Conservation (phyloP, 257 asterid species). For the Forsythia viridissima region DNA sequence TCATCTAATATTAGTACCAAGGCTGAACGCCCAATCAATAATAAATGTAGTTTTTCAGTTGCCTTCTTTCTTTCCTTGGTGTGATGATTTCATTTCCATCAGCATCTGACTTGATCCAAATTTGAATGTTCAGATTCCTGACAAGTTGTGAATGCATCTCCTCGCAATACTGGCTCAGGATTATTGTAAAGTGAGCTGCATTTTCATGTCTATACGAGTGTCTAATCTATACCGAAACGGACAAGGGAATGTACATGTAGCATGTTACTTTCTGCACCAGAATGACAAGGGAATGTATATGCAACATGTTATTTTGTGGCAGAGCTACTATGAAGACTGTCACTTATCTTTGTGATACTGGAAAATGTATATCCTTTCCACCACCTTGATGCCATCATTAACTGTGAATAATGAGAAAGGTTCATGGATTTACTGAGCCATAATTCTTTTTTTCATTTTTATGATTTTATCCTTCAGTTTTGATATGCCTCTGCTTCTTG, state of each 20-base stretch:
- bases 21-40: background rate
- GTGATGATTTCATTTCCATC: background rate
- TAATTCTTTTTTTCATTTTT: no score
- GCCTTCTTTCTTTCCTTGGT: background rate
- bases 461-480: no score
- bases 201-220: slow-evolving; percentile 6
- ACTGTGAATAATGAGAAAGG: no score
- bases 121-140: slow-evolving; percentile 35
- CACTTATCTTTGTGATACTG: no score
- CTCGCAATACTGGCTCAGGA: slow-evolving; percentile 22
- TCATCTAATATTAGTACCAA: no score
- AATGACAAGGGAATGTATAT: slow-evolving; percentile 5
- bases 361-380: no score
- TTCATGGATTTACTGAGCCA: no score
- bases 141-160: slow-evolving; percentile 25
- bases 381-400: no score
- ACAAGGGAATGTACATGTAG: slow-evolving; percentile 12
- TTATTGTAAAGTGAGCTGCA: slow-evolving; percentile 31
- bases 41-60: background rate
- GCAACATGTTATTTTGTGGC: slow-evolving; percentile 5
- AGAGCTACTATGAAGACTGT: no score
- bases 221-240: no score
- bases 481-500: no score
- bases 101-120: slow-evolving; percentile 1
- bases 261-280: background rate